Conservation (phyloP, 257 asterid genomes). For the Solanum bulbocastanum region DNA sequence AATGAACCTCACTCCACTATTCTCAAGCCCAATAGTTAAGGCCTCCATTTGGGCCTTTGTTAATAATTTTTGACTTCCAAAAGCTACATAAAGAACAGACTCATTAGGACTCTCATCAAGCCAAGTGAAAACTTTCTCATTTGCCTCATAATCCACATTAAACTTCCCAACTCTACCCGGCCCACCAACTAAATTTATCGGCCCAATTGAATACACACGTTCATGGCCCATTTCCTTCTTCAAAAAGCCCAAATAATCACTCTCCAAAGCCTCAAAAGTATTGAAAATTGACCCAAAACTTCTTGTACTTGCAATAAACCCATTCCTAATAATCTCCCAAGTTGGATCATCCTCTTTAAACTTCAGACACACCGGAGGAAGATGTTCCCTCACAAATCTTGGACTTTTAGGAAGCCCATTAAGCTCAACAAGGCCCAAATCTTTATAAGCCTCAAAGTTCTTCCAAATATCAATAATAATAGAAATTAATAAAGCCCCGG, state of each 20-base stretch:
- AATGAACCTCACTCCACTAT: constrained; percentile 45
- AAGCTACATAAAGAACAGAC: constrained; percentile 58
- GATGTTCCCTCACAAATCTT: constrained; percentile 26
- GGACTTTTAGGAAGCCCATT: constrained; percentile 44
- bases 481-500: constrained; percentile 23
- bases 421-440: constrained; percentile 10
- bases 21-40: constrained; percentile 47
- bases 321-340: constrained; percentile 14
- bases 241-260: constrained; percentile 27
- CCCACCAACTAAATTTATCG: constrained; percentile 24
- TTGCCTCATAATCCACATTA: neutral
- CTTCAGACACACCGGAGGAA: constrained; percentile 41
- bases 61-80: constrained; percentile 61
- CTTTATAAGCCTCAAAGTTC: constrained; percentile 9
- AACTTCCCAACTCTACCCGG: constrained; percentile 10
- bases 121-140: constrained; percentile 22
- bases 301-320: constrained; percentile 27
- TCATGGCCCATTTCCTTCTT: constrained; percentile 24
- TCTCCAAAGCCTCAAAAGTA: constrained; percentile 42
- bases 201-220: constrained; percentile 46
- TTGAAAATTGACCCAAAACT: constrained; percentile 56
- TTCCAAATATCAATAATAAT: constrained; percentile 18
- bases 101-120: constrained; percentile 34
- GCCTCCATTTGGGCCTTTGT: constrained; percentile 53
- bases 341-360: constrained; percentile 19